A percentile compares a stretch with the other conserved stretches of the same genome.
phyloP scores from a whole-genome alignment of 257 asterid genomes.

The Gentiana straminea region DNA sequence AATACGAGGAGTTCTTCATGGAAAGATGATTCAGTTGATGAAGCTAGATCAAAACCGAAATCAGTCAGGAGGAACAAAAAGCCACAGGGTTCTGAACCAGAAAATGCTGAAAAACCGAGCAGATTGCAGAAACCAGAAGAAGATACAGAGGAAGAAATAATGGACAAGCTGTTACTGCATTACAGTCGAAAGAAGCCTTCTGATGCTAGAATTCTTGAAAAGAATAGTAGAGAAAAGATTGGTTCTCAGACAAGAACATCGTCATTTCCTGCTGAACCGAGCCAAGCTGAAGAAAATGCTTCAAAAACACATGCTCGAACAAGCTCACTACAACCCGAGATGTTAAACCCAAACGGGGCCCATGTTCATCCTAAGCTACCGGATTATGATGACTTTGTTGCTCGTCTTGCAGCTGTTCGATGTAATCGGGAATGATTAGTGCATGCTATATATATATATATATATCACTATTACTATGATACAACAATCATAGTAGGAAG shows the following conservation, averaged over 20 bases:
- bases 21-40: constrained; percentile 6
- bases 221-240: constrained; percentile 19
- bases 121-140: neutral
- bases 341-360: constrained; percentile 9
- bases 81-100: constrained; percentile 14
- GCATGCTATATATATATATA: neutral
- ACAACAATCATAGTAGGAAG: no score
- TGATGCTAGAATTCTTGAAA: constrained; percentile 11
- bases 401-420: constrained; percentile 47
- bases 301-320: constrained; percentile 34
- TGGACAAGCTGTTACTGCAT: constrained; percentile 46
- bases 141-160: constrained; percentile 44
- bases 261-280: constrained; percentile 40
- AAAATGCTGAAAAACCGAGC: constrained; percentile 2
- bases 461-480: no score
- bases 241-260: constrained; percentile 24
- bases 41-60: constrained; percentile 21
- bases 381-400: constrained; percentile 70
- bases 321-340: constrained; percentile 44
- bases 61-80: constrained; percentile 29
- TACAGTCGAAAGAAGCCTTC: constrained; percentile 40
- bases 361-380: constrained; percentile 76
- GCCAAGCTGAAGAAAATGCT: constrained; percentile 23
- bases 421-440: constrained; percentile 12
- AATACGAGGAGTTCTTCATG: constrained; percentile 33